These are phyloP conservation scores for Colletotrichum incanum DNA, from an alignment of 2,329 filamentous ascomycete genomes.

Conservation along the genomic window DNA sequence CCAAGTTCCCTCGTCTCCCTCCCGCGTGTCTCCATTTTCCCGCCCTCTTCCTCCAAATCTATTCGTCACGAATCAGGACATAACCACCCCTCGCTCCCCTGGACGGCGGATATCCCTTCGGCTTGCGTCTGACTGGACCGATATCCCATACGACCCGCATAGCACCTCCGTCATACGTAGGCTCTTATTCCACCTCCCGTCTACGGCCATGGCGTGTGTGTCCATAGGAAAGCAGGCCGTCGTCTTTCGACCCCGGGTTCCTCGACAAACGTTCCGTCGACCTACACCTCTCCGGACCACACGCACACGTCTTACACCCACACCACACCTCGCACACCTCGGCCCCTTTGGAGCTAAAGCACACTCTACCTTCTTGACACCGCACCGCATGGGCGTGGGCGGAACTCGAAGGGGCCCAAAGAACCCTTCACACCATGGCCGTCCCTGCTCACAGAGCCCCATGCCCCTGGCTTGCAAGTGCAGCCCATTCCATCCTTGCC, in stretches of 20 bases:
- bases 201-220: conserved; percentile 29
- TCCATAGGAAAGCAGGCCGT: conserved; percentile 1
- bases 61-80: conserved; percentile 34
- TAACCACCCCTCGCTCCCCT: conserved; percentile 14
- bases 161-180: conserved; percentile 34
- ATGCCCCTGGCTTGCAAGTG: conserved; percentile 41
- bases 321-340: conserved; percentile 29
- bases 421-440: conserved; percentile 33
- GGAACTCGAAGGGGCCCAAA: conserved; percentile 14
- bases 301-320: conserved; percentile 28
- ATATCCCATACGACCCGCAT: conserved; percentile 34
- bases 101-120: conserved; percentile 4
- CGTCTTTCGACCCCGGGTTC: conserved; percentile 33
- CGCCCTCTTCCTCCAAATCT: conserved; percentile 10
- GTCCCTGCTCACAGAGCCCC: conserved; percentile 43
- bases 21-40: conserved; percentile 9
- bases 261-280: conserved; percentile 30
- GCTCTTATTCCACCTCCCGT: conserved; percentile 15
- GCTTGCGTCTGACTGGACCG: conserved; percentile 34
- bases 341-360: conserved; percentile 25
- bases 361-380: conserved; percentile 35
- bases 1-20: conserved; percentile 13
- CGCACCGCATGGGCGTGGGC: conserved; percentile 34
- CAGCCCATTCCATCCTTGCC: conserved; percentile 25
- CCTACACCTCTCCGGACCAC: conserved; percentile 1